A percentile compares a stretch with the other conserved stretches of the same genome.
phyloP scores from a whole-genome alignment of 345 rosid species.

The Populus alba region DNA sequence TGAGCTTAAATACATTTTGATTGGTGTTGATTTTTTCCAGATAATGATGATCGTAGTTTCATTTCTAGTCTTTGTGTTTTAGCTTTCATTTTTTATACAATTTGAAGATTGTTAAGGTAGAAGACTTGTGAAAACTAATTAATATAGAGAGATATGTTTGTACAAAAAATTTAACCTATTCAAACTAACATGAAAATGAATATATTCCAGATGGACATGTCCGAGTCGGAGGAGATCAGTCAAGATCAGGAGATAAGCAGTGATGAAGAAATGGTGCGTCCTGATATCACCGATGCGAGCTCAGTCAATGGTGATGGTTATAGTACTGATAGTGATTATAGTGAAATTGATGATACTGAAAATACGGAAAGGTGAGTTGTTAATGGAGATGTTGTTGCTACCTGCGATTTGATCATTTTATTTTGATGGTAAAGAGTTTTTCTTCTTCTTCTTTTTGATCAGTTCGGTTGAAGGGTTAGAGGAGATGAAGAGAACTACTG shows the following conservation, averaged over 20 bases:
- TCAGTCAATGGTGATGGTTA: not conserved
- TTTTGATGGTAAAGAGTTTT: too few species aligned
- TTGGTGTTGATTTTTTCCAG: not conserved
- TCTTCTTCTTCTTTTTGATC: not conserved
- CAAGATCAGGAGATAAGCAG: not conserved
- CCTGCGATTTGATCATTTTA: too few species aligned
- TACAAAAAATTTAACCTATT: not conserved
- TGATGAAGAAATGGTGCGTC: not conserved
- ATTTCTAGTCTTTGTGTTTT: not conserved
- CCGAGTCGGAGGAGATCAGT: not conserved
- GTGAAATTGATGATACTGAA: too few species aligned
- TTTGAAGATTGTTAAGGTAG: not conserved
- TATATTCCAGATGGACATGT: conserved; percentile 11
- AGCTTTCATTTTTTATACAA: not conserved
- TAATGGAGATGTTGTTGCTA: too few species aligned
- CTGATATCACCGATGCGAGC: not conserved
- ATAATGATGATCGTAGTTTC: not conserved
- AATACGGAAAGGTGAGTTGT: too few species aligned
- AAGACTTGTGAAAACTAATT: not conserved
- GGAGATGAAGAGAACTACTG: not conserved
- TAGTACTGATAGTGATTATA: too few species aligned
- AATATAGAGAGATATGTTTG: not conserved
- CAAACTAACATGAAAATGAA: not conserved
- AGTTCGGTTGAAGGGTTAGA: conserved; percentile 9
- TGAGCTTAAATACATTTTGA: not conserved